These are phyloP conservation scores for Pichiaceae sp. DNA, from an alignment of 1,139 yeast species.

Conservation along the genomic window DNA sequence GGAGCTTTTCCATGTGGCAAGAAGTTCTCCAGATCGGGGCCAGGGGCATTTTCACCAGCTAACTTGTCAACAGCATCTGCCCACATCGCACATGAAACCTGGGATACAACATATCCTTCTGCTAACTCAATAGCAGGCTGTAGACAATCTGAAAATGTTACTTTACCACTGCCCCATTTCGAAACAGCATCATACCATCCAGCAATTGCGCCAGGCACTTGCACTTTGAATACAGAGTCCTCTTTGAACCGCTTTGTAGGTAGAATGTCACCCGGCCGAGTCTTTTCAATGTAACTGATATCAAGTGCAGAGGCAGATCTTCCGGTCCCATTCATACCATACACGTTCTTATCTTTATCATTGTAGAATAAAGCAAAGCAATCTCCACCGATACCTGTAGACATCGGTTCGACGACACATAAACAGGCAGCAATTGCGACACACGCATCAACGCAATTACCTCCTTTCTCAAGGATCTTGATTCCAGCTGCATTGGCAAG, in stretches of 20 bases:
- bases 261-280: conserved; percentile 20
- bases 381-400: conserved; percentile 83
- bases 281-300: conserved; percentile 39
- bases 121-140: conserved; percentile 69
- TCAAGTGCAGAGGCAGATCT: conserved; percentile 48
- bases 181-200: conserved; percentile 68
- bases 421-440: conserved; percentile 75
- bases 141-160: conserved; percentile 48
- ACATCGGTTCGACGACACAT: conserved; percentile 64
- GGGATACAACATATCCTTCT: conserved; percentile 61
- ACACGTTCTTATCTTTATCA: conserved; percentile 38
- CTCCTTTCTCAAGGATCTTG: conserved; percentile 57
- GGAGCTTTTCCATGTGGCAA: conserved; percentile 43
- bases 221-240: conserved; percentile 50
- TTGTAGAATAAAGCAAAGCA: conserved; percentile 62
- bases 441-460: conserved; percentile 77
- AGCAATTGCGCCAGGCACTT: conserved; percentile 73
- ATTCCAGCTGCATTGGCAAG: conserved; percentile 72
- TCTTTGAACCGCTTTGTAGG: conserved; percentile 28
- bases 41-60: conserved; percentile 30
- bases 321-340: conserved; percentile 75
- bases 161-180: conserved; percentile 67
- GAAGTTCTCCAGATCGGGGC: conserved; percentile 29
- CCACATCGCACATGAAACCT: conserved; percentile 53
- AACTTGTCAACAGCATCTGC: conserved; percentile 30